phyloP scores from a whole-genome alignment of 805 yeast genomes.

The Cyberlindnera americana region DNA sequence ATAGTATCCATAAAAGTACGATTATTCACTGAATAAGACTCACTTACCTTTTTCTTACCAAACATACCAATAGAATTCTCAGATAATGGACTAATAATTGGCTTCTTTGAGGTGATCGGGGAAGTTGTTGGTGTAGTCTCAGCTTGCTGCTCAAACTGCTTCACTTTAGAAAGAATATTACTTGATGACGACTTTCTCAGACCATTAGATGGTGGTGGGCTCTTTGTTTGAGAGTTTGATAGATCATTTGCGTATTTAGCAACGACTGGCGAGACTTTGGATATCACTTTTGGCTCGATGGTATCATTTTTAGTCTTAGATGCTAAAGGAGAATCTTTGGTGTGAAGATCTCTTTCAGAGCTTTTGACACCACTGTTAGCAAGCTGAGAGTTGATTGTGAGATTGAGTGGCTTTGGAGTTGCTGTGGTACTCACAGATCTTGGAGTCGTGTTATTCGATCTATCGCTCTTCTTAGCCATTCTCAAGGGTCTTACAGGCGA shows the following conservation, averaged over 20 bases:
- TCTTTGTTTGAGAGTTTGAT: slow-evolving; percentile 1
- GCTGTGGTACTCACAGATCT: slow-evolving; percentile 14
- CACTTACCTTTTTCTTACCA: slow-evolving; percentile 21
- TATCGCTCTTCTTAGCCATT: slow-evolving; percentile 53
- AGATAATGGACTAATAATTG: slow-evolving; percentile 21
- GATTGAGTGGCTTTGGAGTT: slow-evolving; percentile 20
- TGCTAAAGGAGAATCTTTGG: slow-evolving; percentile 1
- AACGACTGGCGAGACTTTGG: slow-evolving; percentile 10
- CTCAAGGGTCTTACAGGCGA: slow-evolving; percentile 66
- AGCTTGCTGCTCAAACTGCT: slow-evolving; percentile 29
- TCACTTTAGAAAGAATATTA: slow-evolving; percentile 30
- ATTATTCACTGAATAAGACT: background rate
- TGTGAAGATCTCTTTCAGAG: slow-evolving; percentile 5
- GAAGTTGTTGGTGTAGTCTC: slow-evolving; percentile 11
- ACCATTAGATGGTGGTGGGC: slow-evolving; percentile 8
- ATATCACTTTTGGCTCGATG: background rate
- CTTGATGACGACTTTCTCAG: slow-evolving; percentile 28
- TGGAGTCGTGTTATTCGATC: slow-evolving; percentile 6
- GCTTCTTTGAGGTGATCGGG: slow-evolving; percentile 15
- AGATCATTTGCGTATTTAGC: slow-evolving; percentile 18
- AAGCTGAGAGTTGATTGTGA: slow-evolving; percentile 19
- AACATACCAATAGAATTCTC: slow-evolving; percentile 21
- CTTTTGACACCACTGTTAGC: slow-evolving; percentile 12
- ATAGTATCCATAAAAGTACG: slow-evolving; percentile 4
- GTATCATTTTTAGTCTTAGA: background rate